Conservation (phyloP, 352 stramenopile species). For the Thalassiosira ordinaria region DNA sequence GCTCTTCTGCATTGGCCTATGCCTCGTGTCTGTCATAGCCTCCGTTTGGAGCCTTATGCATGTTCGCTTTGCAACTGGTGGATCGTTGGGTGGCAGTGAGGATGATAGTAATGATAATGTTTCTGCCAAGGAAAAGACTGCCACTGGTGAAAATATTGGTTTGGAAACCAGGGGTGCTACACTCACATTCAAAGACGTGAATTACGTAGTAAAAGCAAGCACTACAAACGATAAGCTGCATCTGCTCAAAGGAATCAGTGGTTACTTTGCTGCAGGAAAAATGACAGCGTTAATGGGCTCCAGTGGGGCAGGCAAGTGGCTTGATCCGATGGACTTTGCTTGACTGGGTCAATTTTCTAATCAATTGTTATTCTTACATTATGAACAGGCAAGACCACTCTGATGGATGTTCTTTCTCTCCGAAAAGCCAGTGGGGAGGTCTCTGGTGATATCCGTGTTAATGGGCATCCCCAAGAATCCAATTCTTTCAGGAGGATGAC, state of each 20-base stretch:
- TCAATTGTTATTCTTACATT: constrained; percentile 88
- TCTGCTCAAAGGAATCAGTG: constrained; percentile 88
- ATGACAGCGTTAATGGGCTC: constrained; percentile 91
- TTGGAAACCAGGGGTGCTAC: constrained; percentile 80
- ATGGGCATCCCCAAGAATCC: constrained; percentile 88
- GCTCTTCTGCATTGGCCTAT: constrained; percentile 47
- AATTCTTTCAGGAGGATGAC: constrained; percentile 87
- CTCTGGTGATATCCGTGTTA: constrained; percentile 88
- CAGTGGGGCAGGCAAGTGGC: constrained; percentile 17
- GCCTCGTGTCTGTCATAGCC: constrained; percentile 32
- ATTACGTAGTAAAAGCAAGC: constrained; percentile 74
- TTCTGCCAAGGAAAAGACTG: background rate
- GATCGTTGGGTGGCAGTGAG: background rate
- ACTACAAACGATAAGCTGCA: constrained; percentile 84
- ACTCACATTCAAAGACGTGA: constrained; percentile 80
- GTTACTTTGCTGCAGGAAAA: constrained; percentile 86
- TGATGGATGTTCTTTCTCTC: constrained; percentile 92
- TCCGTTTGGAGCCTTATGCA: constrained; percentile 37
- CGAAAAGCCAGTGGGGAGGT: constrained; percentile 90
- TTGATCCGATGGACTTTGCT: too few relatives aligned
- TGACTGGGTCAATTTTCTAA: too few relatives aligned
- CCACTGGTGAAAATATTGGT: constrained; percentile 11
- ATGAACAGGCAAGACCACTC: constrained; percentile 93
- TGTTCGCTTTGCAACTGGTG: constrained; percentile 54
- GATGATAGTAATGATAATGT: constrained; percentile 17